Percentiles rank a stretch among this genome's conserved stretches.
phyloP scores from a whole-genome alignment of 306 rosid genomes.

The Sesbania bispinosa region DNA sequence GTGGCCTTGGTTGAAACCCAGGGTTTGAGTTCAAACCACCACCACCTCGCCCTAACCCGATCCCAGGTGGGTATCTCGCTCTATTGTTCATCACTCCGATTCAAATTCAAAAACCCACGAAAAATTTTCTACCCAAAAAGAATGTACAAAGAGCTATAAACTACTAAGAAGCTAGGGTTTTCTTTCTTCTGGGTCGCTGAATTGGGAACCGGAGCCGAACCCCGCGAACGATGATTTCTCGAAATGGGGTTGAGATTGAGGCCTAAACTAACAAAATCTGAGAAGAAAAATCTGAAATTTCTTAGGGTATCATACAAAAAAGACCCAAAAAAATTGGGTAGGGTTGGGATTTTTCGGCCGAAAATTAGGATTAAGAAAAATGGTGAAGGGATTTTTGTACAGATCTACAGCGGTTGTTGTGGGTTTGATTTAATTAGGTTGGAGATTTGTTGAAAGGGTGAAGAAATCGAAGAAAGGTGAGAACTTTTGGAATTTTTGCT shows the following conservation, averaged over 20 bases:
- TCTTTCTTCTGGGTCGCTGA: slow-evolving; percentile 12
- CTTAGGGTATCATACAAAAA: slow-evolving; percentile 23
- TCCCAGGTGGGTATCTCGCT: slow-evolving; percentile 94
- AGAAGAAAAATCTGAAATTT: too few species aligned
- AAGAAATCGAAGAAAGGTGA: slow-evolving; percentile 23
- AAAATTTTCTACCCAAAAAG: slow-evolving; percentile 29
- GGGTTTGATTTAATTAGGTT: background rate
- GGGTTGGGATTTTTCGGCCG: slow-evolving; percentile 2
- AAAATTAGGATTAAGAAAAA: slow-evolving; percentile 14
- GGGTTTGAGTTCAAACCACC: slow-evolving; percentile 70
- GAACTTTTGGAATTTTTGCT: background rate
- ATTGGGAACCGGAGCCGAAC: slow-evolving; percentile 15
- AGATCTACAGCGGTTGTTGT: slow-evolving; percentile 38
- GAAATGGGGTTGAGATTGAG: slow-evolving; percentile 25
- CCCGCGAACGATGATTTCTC: slow-evolving; percentile 13
- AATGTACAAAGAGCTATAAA: slow-evolving; percentile 25
- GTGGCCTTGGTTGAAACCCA: slow-evolving; percentile 65
- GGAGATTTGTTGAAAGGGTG: slow-evolving; percentile 2
- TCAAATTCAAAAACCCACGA: too few species aligned
- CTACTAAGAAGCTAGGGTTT: slow-evolving; percentile 39
- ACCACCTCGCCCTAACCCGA: slow-evolving; percentile 77
- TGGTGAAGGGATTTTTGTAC: too few species aligned
- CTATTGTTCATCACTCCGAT: too few species aligned
- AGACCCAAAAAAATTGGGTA: slow-evolving; percentile 32
- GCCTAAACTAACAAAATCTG: slow-evolving; percentile 29